A percentile compares a stretch with the other conserved stretches of the same genome.
phyloP scores from a whole-genome alignment of 1,284 basidiomycete genomes.

The Cystobasidiaceae sp. region DNA sequence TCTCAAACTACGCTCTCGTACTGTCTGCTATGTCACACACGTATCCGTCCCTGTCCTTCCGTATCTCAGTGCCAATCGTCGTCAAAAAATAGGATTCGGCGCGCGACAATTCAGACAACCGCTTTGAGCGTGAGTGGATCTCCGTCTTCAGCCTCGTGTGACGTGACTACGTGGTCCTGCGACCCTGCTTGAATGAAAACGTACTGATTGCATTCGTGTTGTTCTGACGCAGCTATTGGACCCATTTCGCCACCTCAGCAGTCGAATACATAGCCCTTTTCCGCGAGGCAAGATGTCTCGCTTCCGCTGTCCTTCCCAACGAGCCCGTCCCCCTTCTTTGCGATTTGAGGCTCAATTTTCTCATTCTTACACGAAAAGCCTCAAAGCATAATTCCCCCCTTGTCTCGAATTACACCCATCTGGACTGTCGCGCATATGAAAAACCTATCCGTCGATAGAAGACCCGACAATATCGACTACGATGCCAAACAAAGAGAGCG shows the following conservation, averaged over 20 bases:
- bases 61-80: slow-evolving; percentile 40
- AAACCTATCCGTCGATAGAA: no score
- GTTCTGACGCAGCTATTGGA: slow-evolving; percentile 18
- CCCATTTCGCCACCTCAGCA: slow-evolving; percentile 29
- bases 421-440: slow-evolving; percentile 23
- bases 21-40: not conserved
- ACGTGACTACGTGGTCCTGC: no score
- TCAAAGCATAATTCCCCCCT: not conserved
- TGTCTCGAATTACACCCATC: not conserved
- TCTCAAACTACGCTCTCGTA: not conserved
- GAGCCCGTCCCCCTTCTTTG: not conserved
- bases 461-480: no score
- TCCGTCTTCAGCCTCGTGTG: no score
- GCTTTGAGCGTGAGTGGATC: slow-evolving; percentile 23
- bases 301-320: not conserved
- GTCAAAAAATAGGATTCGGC: slow-evolving; percentile 42
- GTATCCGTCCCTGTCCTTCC: not conserved
- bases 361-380: not conserved
- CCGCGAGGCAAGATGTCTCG: not conserved
- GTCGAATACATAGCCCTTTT: not conserved
- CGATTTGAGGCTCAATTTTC: not conserved
- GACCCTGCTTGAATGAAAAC: no score
- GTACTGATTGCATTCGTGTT: not conserved
- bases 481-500: no score
- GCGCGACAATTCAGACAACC: slow-evolving; percentile 34